Evolutionary conservation across 1,139 yeast genomes (phyloP), one percentile per base, ranked within the genome.

Genomic region (Suhomyces panamericanus): DNA sequence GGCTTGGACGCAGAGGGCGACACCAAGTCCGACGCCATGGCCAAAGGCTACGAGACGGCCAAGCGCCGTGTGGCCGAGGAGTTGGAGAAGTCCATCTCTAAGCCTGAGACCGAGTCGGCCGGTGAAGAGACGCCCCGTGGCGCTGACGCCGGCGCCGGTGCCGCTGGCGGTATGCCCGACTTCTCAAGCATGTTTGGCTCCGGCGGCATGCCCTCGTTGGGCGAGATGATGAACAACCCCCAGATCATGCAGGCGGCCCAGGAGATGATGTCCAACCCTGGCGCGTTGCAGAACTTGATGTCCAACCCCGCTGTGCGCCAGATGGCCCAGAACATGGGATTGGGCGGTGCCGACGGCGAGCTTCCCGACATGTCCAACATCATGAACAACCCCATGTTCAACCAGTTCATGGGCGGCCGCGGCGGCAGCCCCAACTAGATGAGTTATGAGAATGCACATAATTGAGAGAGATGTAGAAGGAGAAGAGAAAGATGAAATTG

Each of bases 231-330:
- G 84, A 85, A 80, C 69, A 89, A 91, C 68, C 98, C 98, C 14
- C 90, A 85, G 66, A 66, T 93, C 49, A 85, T 85, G 88, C 89
- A 87, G 69, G 95, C 95, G 59, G 98, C 98, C 33, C 95, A 89
- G 65, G 82, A 82, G 61, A 80, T 93, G 86, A 90, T 91, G 96
- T 81, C 83, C 49, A 85, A 91, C 64, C 98, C 98, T 28, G 78
- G 73, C 36, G 91, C 96, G 40, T 71, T 91, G 73, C 76, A 72
- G 51, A 81, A 83, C 46, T 70, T 91, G 64, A 83, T 91, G 90
- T 81, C 70, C 64, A 87, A 89, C 64, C 97, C 97, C 22, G 81
- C 83, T 56, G 60, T 87, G 16, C 80, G 79, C 59, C 85, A 82
- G 62, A 85, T 87, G 95, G 95, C 95, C 34, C 79, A 79, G 55